A percentile compares a stretch with the other conserved stretches of the same genome.
Evolutionary conservation across 2,329 filamentous ascomycete genomes (phyloP).

Genomic region (Apiospora phragmitis): DNA sequence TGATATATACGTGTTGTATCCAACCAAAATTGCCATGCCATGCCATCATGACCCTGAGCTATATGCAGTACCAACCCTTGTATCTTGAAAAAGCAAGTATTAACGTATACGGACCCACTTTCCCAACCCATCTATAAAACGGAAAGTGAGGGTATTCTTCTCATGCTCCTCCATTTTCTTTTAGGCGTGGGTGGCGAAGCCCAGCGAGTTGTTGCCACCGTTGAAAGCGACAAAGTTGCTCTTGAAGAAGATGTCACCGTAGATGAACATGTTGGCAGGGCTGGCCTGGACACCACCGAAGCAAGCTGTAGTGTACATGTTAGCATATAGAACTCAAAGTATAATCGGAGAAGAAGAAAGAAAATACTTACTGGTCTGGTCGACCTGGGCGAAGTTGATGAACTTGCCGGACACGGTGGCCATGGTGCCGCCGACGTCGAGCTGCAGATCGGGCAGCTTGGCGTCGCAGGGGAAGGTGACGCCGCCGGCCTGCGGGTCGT

Average conservation of each 20-base stretch:
- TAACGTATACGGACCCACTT: background rate
- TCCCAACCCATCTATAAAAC: background rate
- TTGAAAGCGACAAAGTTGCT: slow-evolving; percentile 61
- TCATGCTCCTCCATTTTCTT: background rate
- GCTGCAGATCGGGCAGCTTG: slow-evolving; percentile 47
- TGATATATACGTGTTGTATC: background rate
- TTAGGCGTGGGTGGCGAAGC: slow-evolving; percentile 39
- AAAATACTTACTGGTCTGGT: slow-evolving; percentile 48
- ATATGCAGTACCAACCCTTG: background rate
- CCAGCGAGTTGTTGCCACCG: slow-evolving; percentile 54
- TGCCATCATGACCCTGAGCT: background rate
- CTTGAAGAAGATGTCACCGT: slow-evolving; percentile 63
- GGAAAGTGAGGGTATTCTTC: background rate
- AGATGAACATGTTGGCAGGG: slow-evolving; percentile 58
- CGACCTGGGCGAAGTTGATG: slow-evolving; percentile 53
- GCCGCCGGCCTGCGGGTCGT: slow-evolving; percentile 42
- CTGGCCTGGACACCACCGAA: slow-evolving; percentile 69
- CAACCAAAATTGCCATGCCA: background rate
- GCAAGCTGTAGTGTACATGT: slow-evolving; percentile 45
- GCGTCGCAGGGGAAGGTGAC: slow-evolving; percentile 48
- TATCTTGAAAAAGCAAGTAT: background rate
- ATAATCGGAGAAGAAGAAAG: background rate
- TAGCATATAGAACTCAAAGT: slow-evolving; percentile 12
- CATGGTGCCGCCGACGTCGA: slow-evolving; percentile 59
- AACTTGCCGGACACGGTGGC: slow-evolving; percentile 55